Conservation (phyloP, 495 filamentous ascomycete genomes). For the Trichoderma orchidacearum region DNA sequence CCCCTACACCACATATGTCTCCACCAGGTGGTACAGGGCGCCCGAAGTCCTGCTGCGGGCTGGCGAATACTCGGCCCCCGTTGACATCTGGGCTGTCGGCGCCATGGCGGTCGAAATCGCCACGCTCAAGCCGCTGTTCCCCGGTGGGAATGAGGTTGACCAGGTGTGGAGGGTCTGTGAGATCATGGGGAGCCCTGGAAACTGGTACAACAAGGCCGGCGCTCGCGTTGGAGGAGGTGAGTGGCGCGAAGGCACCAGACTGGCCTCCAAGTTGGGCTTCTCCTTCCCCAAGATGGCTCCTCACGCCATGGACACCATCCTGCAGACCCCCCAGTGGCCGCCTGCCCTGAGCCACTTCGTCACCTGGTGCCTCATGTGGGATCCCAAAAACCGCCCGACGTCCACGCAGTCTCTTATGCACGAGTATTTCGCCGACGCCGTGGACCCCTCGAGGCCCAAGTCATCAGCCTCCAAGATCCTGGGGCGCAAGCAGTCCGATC, state of each 20-base stretch:
- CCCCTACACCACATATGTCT: slow-evolving; percentile 97
- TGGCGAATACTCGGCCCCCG: slow-evolving; percentile 93
- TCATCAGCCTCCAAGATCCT: slow-evolving; percentile 75
- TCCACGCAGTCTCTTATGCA: slow-evolving; percentile 84
- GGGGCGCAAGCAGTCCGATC: slow-evolving; percentile 75
- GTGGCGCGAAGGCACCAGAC: slow-evolving; percentile 85
- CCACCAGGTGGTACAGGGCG: slow-evolving; percentile 95
- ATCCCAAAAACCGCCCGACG: slow-evolving; percentile 88
- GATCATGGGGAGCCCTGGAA: slow-evolving; percentile 97
- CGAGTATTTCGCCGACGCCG: slow-evolving; percentile 91
- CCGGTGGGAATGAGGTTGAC: slow-evolving; percentile 95
- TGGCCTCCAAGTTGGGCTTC: slow-evolving; percentile 94
- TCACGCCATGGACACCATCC: slow-evolving; percentile 88
- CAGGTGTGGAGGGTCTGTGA: slow-evolving; percentile 99
- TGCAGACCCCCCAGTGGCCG: slow-evolving; percentile 86
- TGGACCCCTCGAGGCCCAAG: slow-evolving; percentile 86
- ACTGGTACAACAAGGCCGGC: slow-evolving; percentile 90
- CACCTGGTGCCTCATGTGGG: slow-evolving; percentile 99
- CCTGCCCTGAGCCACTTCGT: slow-evolving; percentile 79
- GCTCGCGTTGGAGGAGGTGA: slow-evolving; percentile 86
- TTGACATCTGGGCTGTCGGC: slow-evolving; percentile 97
- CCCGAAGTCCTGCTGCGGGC: slow-evolving; percentile 91
- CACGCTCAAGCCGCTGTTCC: slow-evolving; percentile 93
- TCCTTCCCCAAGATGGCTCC: slow-evolving; percentile 99
- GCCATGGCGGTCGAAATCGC: slow-evolving; percentile 99